Evolutionary conservation across 306 rosid genomes (phyloP).

Genomic region (Glycine soja): DNA sequence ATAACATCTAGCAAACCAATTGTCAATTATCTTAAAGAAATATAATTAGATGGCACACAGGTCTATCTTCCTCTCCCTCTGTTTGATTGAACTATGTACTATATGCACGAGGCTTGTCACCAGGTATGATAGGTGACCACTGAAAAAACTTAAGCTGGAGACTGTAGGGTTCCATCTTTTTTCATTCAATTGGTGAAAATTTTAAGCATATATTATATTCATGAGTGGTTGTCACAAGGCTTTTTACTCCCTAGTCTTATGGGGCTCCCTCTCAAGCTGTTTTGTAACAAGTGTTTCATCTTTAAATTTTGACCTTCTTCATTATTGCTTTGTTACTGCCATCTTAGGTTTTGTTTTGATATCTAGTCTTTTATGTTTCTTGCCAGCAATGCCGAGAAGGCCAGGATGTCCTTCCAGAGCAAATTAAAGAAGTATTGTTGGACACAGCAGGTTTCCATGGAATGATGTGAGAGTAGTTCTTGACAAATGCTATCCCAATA

Average conservation of each 20-base stretch:
- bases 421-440: conserved; percentile 68
- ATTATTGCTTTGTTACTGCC: background rate
- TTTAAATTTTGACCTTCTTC: background rate
- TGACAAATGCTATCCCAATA: conserved; percentile 13
- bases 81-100: background rate
- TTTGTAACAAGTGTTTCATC: background rate
- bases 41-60: background rate
- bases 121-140: background rate
- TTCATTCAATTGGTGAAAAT: background rate
- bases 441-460: conserved; percentile 67
- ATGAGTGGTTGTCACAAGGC: background rate
- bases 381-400: conserved; percentile 79
- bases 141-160: background rate
- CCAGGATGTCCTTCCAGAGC: conserved; percentile 66
- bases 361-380: conserved; percentile 34
- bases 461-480: conserved; percentile 52
- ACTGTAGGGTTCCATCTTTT: background rate
- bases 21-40: conserved; percentile 2
- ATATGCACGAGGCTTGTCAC: conserved; percentile 8
- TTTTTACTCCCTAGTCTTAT: background rate
- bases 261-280: background rate
- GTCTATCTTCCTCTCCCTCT: background rate
- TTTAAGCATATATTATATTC: background rate
- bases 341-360: conserved; percentile 18
- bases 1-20: too few species aligned